Percentiles rank a stretch among this genome's conserved stretches.
phyloP scores from a whole-genome alignment of 2,329 filamentous ascomycete genomes.

The Ascochyta viciae-villosae region DNA sequence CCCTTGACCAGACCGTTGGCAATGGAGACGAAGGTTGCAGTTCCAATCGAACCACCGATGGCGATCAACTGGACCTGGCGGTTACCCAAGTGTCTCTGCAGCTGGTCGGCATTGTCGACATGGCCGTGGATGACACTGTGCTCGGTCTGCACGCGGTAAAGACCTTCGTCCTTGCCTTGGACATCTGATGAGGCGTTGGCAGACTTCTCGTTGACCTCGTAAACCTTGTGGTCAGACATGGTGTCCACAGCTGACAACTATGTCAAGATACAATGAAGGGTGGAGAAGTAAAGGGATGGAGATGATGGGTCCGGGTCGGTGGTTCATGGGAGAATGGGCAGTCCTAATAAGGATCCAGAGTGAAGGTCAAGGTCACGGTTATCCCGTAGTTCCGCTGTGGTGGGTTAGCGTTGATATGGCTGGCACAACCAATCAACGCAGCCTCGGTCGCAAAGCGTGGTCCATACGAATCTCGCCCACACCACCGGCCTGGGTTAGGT shows the following conservation, averaged over 20 bases:
- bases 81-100: conserved; percentile 54
- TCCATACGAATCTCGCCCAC: conserved; percentile 2
- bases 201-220: conserved; percentile 17
- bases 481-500: conserved; percentile 1
- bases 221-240: conserved; percentile 23
- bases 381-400: background rate
- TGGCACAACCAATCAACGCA: background rate
- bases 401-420: conserved; percentile 4
- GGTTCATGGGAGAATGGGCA: background rate
- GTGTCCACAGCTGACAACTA: background rate
- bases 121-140: conserved; percentile 8
- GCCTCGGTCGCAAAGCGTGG: background rate
- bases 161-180: conserved; percentile 9
- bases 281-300: conserved; percentile 2
- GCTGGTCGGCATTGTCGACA: conserved; percentile 32
- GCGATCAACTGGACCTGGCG: conserved; percentile 44
- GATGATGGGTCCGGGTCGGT: conserved; percentile 8
- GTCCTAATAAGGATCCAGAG: conserved; percentile 4
- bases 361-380: conserved; percentile 13
- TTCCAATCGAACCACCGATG: conserved; percentile 43
- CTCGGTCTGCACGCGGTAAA: conserved; percentile 19
- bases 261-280: conserved; percentile 2
- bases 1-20: conserved; percentile 58
- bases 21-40: conserved; percentile 64
- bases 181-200: conserved; percentile 6